Evolutionary conservation across 805 yeast species (phyloP), one percentile per base, ranked within the genome.

Genomic region (Vanderwaltozyma tropicalis): DNA sequence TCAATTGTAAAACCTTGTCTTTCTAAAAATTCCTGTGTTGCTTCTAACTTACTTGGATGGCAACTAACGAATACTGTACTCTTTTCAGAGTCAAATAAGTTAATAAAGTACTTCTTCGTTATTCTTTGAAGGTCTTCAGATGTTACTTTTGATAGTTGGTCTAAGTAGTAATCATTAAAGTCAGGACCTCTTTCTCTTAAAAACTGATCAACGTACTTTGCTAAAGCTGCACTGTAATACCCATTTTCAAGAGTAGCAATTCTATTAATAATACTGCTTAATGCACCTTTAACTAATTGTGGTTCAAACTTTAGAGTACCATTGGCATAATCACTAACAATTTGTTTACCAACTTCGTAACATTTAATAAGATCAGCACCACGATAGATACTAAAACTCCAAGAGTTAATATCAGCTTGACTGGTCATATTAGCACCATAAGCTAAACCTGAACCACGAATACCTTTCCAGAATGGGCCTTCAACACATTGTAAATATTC

Each of bases 401-500:
- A 59, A 37, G 69, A 73, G 3, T 94, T 89, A 29, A 73, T 62
- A 47, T 86, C 95, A 11, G 73, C 53, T 43, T 71, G 69, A 34
- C 74, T 67, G 31, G 67, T 53, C 47, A 85, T 67, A 38, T 65
- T 67, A 1, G 89, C 92, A 28, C 96, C 96, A 57, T 92, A 92
- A 0, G 96, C 96, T 31, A 84, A 65, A 2, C 98, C 98, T 1
- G 87, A 72, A 29, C 98, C 98, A 61, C 98, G 74, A 25, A 92
- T 83, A 39, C 94, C 95, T 50, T 85, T 74, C 96, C 97, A 89
- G 45, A 89, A 80, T 26, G 97, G 98, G 3, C 98, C 98, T 58
- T 92, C 98, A 15, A 85, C 86, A 27, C 86, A 81, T 46, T 80
- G 82, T 39, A 92, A 65, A 49, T 78, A 81, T 39, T 82, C 87